These are phyloP conservation scores for Neostapfia colusana DNA, from an alignment of 176 grass and related monocot genomes.

Conservation along the genomic window DNA sequence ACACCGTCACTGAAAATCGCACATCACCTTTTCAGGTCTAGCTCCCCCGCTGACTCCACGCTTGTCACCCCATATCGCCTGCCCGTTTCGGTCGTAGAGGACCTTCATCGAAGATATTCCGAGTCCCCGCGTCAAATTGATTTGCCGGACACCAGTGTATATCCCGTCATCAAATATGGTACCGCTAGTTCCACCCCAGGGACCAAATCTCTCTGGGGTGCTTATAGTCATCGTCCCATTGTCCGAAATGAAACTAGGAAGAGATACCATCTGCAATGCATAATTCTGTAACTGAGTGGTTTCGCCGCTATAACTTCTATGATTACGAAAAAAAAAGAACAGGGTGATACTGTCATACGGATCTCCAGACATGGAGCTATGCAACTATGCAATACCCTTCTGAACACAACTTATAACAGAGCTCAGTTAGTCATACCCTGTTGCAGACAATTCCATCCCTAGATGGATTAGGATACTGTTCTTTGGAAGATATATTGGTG, in stretches of 20 bases:
- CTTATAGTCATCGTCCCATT: conserved; percentile 48
- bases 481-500: conserved; percentile 42
- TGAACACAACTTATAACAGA: not conserved
- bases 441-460: conserved; percentile 41
- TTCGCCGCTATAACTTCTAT: not conserved
- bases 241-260: conserved; percentile 61
- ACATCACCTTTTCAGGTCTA: conserved; percentile 67
- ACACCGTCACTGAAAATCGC: not conserved
- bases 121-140: conserved; percentile 59
- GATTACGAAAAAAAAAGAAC: not conserved
- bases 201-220: conserved; percentile 69
- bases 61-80: conserved; percentile 85
- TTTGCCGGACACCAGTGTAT: conserved; percentile 71
- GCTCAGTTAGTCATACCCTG: conserved; percentile 44
- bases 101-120: conserved; percentile 79
- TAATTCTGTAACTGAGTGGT: conserved; percentile 1
- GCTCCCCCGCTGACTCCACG: conserved; percentile 61
- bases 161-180: conserved; percentile 97
- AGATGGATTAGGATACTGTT: conserved; percentile 37
- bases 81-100: conserved; percentile 84
- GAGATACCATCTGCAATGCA: conserved; percentile 57
- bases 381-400: not conserved
- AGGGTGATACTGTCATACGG: not conserved
- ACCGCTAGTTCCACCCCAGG: conserved; percentile 84
- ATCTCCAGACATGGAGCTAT: not conserved